phyloP scores from a whole-genome alignment of 1,284 basidiomycete genomes.

The Rhizoctonia solani region DNA sequence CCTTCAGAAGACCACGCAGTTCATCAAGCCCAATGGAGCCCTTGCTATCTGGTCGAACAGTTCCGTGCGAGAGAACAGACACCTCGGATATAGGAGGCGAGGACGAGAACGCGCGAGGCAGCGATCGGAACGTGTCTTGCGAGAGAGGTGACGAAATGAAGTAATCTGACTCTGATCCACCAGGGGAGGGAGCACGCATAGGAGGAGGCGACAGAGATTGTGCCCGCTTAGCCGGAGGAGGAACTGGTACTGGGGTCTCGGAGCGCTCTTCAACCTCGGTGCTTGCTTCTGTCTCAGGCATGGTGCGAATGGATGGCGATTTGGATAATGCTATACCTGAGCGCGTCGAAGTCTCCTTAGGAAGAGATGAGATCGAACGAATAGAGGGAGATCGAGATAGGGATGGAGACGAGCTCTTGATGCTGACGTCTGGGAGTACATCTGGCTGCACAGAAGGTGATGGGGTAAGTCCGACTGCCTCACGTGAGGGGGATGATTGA shows the following conservation, averaged over 20 bases:
- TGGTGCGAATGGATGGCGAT: too few relatives aligned
- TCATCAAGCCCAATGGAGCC: slow-evolving; percentile 28
- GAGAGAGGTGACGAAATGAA: slow-evolving; percentile 29
- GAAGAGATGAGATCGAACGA: too few relatives aligned
- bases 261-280: too few relatives aligned
- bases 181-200: background rate
- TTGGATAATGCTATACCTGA: too few relatives aligned
- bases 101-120: slow-evolving; percentile 14
- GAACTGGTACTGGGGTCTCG: slow-evolving; percentile 18
- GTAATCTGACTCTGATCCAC: slow-evolving; percentile 22
- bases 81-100: slow-evolving; percentile 15
- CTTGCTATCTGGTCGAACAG: slow-evolving; percentile 26
- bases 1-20: slow-evolving; percentile 1
- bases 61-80: slow-evolving; percentile 3
- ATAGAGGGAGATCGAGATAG: slow-evolving; percentile 25
- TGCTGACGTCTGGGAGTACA: background rate
- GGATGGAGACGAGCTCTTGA: slow-evolving; percentile 23
- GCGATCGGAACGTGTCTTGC: slow-evolving; percentile 21
- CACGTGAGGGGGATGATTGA: slow-evolving; percentile 5
- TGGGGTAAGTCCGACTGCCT: slow-evolving; percentile 12
- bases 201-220: slow-evolving; percentile 22
- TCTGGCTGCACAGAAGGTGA: slow-evolving; percentile 24
- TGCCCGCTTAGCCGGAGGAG: slow-evolving; percentile 13
- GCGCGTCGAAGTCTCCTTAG: too few relatives aligned
- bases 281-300: too few relatives aligned